Conservation (phyloP, 106 monocot genomes). For the Dendrobium chrysotoxum region DNA sequence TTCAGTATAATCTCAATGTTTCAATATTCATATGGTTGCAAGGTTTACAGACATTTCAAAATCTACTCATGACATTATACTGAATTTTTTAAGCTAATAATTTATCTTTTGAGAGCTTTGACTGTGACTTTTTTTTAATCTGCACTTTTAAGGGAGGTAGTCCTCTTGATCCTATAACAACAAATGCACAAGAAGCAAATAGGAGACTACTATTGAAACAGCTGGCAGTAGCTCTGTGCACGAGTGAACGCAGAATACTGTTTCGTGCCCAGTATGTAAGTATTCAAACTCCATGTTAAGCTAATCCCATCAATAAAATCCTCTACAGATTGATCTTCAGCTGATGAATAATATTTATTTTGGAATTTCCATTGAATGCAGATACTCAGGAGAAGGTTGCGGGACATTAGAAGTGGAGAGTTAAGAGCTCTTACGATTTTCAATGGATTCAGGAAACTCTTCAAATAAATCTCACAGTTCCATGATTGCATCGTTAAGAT, state of each 20-base stretch:
- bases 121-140: neutral
- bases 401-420: conserved; percentile 69
- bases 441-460: conserved; percentile 62
- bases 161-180: conserved; percentile 27
- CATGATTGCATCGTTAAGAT: neutral
- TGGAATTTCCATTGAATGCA: conserved; percentile 6
- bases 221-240: conserved; percentile 68
- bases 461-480: conserved; percentile 22
- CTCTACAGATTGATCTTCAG: neutral
- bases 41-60: no score
- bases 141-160: conserved; percentile 34
- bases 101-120: neutral
- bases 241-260: conserved; percentile 80
- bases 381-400: conserved; percentile 62
- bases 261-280: conserved; percentile 87
- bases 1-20: neutral
- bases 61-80: neutral
- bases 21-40: neutral
- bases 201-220: conserved; percentile 70
- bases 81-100: neutral
- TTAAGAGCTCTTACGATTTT: conserved; percentile 59
- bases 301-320: neutral
- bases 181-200: conserved; percentile 54
- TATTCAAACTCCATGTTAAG: neutral
- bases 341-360: neutral